A percentile compares a stretch with the other conserved stretches of the same genome.
Evolutionary conservation across 768 basidiomycete genomes (phyloP).

Genomic region (Termitomyces sp.): DNA sequence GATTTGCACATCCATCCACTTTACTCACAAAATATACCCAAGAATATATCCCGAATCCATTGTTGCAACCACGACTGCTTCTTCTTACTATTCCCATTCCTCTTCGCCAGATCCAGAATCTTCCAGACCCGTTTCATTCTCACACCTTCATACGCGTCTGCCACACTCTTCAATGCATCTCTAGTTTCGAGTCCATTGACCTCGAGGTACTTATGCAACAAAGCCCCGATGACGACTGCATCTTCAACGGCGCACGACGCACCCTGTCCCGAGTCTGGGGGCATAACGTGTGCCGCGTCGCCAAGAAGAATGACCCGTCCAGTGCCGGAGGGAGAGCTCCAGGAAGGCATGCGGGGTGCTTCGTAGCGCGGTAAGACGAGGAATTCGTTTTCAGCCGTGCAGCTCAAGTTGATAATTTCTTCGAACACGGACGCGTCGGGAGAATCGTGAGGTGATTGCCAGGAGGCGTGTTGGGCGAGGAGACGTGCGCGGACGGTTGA

Average conservation of each 20-base stretch:
- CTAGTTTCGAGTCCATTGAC: background rate
- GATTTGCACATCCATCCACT: background rate
- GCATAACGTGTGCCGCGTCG: conserved; percentile 39
- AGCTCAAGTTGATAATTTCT: conserved; percentile 23
- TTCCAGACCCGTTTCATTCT: background rate
- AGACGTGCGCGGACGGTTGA: conserved; percentile 22
- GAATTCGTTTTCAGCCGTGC: conserved; percentile 15
- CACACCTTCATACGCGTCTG: background rate
- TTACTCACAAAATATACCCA: conserved; percentile 27
- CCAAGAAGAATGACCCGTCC: conserved; percentile 34
- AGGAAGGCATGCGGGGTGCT: conserved; percentile 27
- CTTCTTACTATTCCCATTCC: conserved; percentile 25
- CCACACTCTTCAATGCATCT: conserved; percentile 9
- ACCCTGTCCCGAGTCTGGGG: conserved; percentile 36
- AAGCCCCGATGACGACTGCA: conserved; percentile 21
- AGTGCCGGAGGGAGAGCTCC: conserved; percentile 22
- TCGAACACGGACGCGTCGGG: conserved; percentile 16
- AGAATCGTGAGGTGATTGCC: conserved; percentile 30
- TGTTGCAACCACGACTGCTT: conserved; percentile 23
- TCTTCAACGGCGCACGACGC: conserved; percentile 36
- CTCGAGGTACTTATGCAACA: conserved; percentile 11
- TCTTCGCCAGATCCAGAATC: conserved; percentile 28
- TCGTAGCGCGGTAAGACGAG: conserved; percentile 32
- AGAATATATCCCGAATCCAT: conserved; percentile 25
- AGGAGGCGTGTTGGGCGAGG: conserved; percentile 22